A percentile compares a stretch with the other conserved stretches of the same genome.
Evolutionary conservation across 2,329 filamentous ascomycete genomes (phyloP).

Genomic region (Parafenestella ontariensis): DNA sequence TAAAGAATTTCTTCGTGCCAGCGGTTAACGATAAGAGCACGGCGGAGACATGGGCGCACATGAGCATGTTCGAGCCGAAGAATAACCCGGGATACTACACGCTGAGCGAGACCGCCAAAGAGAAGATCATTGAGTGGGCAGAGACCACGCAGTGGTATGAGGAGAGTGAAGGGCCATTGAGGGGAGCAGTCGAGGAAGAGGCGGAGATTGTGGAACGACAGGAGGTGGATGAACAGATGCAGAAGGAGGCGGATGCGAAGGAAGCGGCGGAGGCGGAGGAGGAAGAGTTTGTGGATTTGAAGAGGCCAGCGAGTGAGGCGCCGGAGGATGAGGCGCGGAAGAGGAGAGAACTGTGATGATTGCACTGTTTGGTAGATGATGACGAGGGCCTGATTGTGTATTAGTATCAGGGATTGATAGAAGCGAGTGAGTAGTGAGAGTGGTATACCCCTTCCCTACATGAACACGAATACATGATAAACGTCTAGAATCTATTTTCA

Average conservation of each 20-base stretch:
- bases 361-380: background rate
- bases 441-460: background rate
- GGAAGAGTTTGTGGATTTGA: conserved; percentile 25
- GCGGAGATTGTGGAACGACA: conserved; percentile 40
- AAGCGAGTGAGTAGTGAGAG: background rate
- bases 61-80: conserved; percentile 75
- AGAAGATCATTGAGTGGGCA: conserved; percentile 70
- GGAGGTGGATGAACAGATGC: conserved; percentile 30
- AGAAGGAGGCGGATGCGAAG: conserved; percentile 23
- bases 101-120: conserved; percentile 70
- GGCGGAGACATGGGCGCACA: conserved; percentile 84
- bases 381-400: background rate
- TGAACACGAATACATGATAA: background rate
- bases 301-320: conserved; percentile 12
- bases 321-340: conserved; percentile 15
- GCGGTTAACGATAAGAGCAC: conserved; percentile 76
- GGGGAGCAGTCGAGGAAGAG: conserved; percentile 38
- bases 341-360: conserved; percentile 19
- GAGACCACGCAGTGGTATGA: conserved; percentile 71
- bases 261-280: conserved; percentile 7
- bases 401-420: background rate
- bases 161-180: conserved; percentile 43
- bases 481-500: background rate
- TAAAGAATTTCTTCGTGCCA: conserved; percentile 44
- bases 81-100: conserved; percentile 76